These are phyloP conservation scores for Jamesozyma rosinii DNA, from an alignment of 805 yeast species.

Conservation along the genomic window DNA sequence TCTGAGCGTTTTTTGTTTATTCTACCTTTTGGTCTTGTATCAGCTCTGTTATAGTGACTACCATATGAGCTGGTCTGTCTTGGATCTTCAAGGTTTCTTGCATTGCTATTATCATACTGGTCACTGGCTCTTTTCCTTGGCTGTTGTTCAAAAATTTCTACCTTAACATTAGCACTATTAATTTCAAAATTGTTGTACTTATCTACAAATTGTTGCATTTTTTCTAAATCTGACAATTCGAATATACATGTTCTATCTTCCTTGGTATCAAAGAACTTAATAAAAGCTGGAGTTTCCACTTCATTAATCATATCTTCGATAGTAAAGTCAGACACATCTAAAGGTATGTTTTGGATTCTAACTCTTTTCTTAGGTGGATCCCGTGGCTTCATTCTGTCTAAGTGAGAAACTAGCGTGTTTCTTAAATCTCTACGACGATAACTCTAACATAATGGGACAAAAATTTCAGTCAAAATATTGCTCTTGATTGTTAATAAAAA, in stretches of 20 bases:
- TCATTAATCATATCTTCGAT: slow-evolving; percentile 29
- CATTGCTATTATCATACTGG: not conserved
- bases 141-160: slow-evolving; percentile 15
- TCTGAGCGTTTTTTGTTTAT: not conserved
- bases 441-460: slow-evolving; percentile 7
- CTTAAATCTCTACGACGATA: slow-evolving; percentile 31
- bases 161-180: slow-evolving; percentile 14
- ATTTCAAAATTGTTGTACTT: slow-evolving; percentile 20
- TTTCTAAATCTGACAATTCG: slow-evolving; percentile 16
- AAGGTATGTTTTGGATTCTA: slow-evolving; percentile 19
- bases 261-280: slow-evolving; percentile 21
- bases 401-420: slow-evolving; percentile 21
- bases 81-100: not conserved
- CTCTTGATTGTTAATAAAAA: not conserved
- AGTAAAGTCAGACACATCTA: slow-evolving; percentile 25
- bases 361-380: slow-evolving; percentile 17
- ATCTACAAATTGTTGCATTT: slow-evolving; percentile 18
- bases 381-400: slow-evolving; percentile 12
- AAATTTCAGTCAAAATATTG: not conserved
- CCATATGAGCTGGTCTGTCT: slow-evolving; percentile 4
- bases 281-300: slow-evolving; percentile 15
- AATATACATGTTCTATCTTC: slow-evolving; percentile 25
- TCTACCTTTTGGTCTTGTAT: not conserved
- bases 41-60: slow-evolving; percentile 2
- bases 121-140: not conserved